phyloP scores from a whole-genome alignment of 2,329 filamentous ascomycete species.

The Fusarium bactridioides region DNA sequence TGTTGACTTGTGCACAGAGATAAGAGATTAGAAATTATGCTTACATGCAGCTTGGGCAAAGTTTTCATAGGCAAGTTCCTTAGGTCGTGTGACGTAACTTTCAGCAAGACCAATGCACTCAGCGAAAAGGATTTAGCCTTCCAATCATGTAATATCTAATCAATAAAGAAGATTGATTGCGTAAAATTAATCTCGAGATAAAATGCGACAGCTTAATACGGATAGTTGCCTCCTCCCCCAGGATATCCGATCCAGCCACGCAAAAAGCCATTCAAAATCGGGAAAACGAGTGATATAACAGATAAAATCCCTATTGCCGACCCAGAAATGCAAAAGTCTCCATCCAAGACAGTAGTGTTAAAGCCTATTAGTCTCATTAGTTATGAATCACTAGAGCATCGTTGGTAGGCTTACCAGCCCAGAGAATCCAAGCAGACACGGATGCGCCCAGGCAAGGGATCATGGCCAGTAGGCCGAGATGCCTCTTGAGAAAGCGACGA shows the following conservation, averaged over 20 bases:
- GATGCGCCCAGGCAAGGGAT: neutral
- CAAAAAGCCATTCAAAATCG: neutral
- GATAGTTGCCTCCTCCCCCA: neutral
- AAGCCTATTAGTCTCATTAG: neutral
- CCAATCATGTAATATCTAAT: fast-evolving
- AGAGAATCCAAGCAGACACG: neutral
- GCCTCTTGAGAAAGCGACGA: neutral
- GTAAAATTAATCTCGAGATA: fast-evolving
- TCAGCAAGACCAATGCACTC: too few species aligned
- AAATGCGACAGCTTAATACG: neutral
- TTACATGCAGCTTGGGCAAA: neutral
- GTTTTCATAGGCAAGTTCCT: neutral
- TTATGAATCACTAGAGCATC: fast-evolving
- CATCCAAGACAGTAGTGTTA: neutral
- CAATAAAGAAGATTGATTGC: fast-evolving
- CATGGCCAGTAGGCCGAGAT: neutral
- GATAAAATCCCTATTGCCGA: neutral
- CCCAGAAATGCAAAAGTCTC: neutral
- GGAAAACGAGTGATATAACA: neutral
- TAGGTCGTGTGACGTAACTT: neutral
- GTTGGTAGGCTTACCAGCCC: neutral
- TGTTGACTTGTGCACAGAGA: neutral
- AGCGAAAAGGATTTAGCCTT: too few species aligned
- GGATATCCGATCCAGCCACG: neutral
- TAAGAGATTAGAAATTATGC: neutral